Evolutionary conservation across 495 filamentous ascomycete species (phyloP), one percentile per base, ranked within the genome.

Genomic region (Lichenothelia convexa): DNA sequence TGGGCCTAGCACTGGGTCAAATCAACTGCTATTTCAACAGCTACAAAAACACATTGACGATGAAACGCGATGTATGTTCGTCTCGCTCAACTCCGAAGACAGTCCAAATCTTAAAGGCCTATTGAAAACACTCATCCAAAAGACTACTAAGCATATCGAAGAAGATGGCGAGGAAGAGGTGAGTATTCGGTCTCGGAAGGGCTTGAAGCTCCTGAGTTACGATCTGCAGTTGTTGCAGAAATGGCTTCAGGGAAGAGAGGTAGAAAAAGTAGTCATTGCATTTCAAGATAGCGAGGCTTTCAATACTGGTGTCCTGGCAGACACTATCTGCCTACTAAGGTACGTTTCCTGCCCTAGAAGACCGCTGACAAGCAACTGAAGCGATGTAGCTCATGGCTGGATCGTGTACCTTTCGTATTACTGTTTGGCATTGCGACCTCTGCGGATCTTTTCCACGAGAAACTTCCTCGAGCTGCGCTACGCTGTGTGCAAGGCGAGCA

Each of bases 271-370:
- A 21, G 62, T 87, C 5, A 53, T 97, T 16, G 75, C 77, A 11
- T 75, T 97, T 35, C 74, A 81, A 48, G 91, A 95, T 50, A 91
- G 80, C 41, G 91, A 97, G 55, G 86, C 78, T 4, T 94, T 95
- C 49, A 85, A 94, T 47, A 68, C 67, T 22, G 61, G 55, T n/a
- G 54, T 94, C 19, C 56, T 95, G 21, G 72, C 70, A 1, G 84
- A 94, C 51, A 53, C 93, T 19, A 63, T 94, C 26, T 68, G 68
- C 17, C 57, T 95, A 3, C 69, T 95, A 33, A 75, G 71, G 80
- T 91, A 59, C 37, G 68, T 54, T 7, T 13, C n/a, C n/a, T n/a
- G n/a, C 8, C 20, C 9, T 12, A 9, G 15, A 29, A 13, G 24
- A 1, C 15, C 24, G 15, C 15, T 1, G 9, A 13, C 9, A 29